A percentile compares a stretch with the other conserved stretches of the same genome.
Evolutionary conservation across 208 protist genomes (phyloP).

Genomic region (Trichomonas vaginalis): DNA sequence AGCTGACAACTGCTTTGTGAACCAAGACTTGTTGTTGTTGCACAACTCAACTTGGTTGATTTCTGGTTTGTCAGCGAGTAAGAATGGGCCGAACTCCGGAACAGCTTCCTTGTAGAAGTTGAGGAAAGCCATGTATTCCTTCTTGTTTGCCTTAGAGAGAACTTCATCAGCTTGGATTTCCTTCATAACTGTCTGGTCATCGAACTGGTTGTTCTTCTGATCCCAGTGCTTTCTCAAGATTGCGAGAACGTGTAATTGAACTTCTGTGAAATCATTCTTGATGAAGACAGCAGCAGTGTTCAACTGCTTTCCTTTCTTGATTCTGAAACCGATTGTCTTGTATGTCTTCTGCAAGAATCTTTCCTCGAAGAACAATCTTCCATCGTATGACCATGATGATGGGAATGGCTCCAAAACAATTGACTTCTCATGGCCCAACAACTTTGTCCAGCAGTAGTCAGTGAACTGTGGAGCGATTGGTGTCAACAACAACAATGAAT

Average conservation of each 20-base stretch:
- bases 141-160: background rate
- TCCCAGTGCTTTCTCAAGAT: background rate
- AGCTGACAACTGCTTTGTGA: background rate
- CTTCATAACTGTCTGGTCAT: background rate
- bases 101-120: background rate
- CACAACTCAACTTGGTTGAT: background rate
- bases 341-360: background rate
- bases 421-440: constrained; percentile 46
- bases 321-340: background rate
- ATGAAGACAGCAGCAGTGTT: background rate
- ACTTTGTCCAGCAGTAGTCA: constrained; percentile 75
- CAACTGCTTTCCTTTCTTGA: background rate
- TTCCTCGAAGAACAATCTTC: background rate
- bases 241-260: background rate
- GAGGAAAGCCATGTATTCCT: constrained; percentile 6
- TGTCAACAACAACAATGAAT: constrained; percentile 66
- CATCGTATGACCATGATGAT: background rate
- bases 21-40: background rate
- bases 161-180: background rate
- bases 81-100: background rate
- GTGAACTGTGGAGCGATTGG: constrained; percentile 84
- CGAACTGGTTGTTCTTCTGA: background rate
- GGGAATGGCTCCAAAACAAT: constrained; percentile 13
- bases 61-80: background rate
- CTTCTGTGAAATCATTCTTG: background rate